A percentile compares a stretch with the other conserved stretches of the same genome.
Evolutionary conservation across 495 filamentous ascomycete genomes (phyloP).

Genomic region (Daldinia loculata): DNA sequence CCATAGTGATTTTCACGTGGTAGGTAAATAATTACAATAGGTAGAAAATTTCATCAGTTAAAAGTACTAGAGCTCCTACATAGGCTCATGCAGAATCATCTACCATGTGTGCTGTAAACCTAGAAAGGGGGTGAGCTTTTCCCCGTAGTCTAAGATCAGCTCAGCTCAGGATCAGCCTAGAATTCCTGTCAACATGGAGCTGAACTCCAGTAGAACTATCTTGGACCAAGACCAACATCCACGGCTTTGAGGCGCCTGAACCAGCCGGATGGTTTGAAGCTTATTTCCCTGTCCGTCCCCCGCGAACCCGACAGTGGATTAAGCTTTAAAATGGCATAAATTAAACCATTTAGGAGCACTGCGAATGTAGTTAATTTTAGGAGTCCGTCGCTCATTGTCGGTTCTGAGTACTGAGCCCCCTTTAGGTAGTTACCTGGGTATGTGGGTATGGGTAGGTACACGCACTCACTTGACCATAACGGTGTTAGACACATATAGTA

Average conservation of each 20-base stretch:
- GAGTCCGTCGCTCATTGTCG: conserved; percentile 13
- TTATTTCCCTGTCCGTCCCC: not conserved
- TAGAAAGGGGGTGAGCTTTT: not conserved
- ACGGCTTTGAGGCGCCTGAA: not conserved
- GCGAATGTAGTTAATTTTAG: conserved; percentile 7
- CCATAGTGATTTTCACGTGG: no score
- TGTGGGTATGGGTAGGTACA: no score
- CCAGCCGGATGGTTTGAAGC: not conserved
- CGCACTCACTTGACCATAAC: not conserved
- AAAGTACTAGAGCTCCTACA: no score
- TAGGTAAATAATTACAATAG: no score
- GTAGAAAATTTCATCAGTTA: no score
- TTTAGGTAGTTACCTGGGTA: not conserved
- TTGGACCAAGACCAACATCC: not conserved
- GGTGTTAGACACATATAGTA: not conserved
- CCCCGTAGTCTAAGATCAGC: not conserved
- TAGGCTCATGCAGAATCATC: not conserved
- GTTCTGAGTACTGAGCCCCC: not conserved
- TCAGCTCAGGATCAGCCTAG: not conserved
- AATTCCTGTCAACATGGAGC: not conserved
- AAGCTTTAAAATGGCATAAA: not conserved
- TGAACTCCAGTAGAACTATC: not conserved
- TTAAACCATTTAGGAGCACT: not conserved
- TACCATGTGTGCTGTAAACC: not conserved
- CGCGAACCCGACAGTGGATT: not conserved